Evolutionary conservation across 257 asterid species (phyloP).

Genomic region (Salvia rosmarinus): DNA sequence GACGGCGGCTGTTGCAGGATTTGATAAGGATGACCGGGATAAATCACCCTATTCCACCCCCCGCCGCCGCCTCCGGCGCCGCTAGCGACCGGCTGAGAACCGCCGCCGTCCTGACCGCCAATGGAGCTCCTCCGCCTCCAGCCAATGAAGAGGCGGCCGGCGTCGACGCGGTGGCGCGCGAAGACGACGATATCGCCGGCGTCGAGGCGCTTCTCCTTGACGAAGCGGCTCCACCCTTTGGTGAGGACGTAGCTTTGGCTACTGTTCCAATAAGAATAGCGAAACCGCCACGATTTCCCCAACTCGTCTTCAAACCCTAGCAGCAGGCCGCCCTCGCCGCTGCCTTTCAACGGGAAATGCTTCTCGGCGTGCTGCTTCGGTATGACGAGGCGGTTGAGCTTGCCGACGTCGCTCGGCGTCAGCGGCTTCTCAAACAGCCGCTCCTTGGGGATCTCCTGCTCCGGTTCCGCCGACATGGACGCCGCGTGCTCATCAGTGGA

Average conservation of each 20-base stretch:
- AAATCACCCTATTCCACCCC: slow-evolving; percentile 47
- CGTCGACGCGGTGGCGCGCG: slow-evolving; percentile 60
- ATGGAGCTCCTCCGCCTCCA: slow-evolving; percentile 63
- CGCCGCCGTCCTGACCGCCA: slow-evolving; percentile 22
- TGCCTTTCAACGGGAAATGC: slow-evolving; percentile 66
- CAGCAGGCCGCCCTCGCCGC: slow-evolving; percentile 64
- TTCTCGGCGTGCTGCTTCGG: slow-evolving; percentile 95
- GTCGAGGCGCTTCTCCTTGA: slow-evolving; percentile 80
- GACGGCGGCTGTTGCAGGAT: slow-evolving; percentile 41
- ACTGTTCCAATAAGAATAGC: slow-evolving; percentile 94
- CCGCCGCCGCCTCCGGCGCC: slow-evolving; percentile 37
- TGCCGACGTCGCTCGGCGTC: slow-evolving; percentile 96
- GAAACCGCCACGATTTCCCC: slow-evolving; percentile 79
- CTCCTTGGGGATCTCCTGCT: slow-evolving; percentile 42
- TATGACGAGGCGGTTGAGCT: slow-evolving; percentile 90
- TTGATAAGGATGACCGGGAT: slow-evolving; percentile 55
- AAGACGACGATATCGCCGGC: slow-evolving; percentile 85
- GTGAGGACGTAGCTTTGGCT: slow-evolving; percentile 95
- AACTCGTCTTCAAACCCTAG: slow-evolving; percentile 78
- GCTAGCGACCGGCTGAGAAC: slow-evolving; percentile 21
- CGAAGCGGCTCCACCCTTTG: slow-evolving; percentile 96
- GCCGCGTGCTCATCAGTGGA: background rate
- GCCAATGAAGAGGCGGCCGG: slow-evolving; percentile 68
- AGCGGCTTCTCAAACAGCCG: slow-evolving; percentile 81
- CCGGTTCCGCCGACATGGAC: background rate